Conservation (phyloP, 2,329 filamentous ascomycete species). For the Lachnum nothofagi region DNA sequence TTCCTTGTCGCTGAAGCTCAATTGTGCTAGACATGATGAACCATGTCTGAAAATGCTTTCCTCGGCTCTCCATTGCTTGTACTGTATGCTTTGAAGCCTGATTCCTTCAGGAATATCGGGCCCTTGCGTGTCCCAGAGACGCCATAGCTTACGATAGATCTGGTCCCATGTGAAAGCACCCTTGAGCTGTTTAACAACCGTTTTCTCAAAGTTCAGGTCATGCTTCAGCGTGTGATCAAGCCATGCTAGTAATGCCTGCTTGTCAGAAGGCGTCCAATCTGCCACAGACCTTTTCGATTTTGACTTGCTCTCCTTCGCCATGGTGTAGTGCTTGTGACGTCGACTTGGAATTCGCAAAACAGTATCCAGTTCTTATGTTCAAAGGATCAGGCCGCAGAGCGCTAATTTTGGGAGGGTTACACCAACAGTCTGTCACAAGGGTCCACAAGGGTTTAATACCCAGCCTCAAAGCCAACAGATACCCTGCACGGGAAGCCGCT, state of each 20-base stretch:
- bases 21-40: neutral
- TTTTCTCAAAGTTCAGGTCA: neutral
- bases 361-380: neutral
- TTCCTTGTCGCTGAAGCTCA: neutral
- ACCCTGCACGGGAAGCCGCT: neutral
- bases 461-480: neutral
- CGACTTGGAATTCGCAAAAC: neutral
- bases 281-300: neutral
- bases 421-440: no score
- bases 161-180: neutral
- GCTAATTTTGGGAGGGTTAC: no score
- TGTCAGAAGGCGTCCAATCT: neutral
- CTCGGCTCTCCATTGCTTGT: neutral
- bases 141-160: neutral
- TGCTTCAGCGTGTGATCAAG: conserved; percentile 1
- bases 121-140: neutral
- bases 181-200: neutral
- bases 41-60: neutral
- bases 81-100: no score
- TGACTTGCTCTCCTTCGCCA: neutral
- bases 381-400: no score
- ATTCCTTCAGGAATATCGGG: neutral
- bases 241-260: neutral
- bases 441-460: neutral
- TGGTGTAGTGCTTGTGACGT: neutral